phyloP scores from a whole-genome alignment of 768 basidiomycete genomes.

The Rhodotorula paludigena region DNA sequence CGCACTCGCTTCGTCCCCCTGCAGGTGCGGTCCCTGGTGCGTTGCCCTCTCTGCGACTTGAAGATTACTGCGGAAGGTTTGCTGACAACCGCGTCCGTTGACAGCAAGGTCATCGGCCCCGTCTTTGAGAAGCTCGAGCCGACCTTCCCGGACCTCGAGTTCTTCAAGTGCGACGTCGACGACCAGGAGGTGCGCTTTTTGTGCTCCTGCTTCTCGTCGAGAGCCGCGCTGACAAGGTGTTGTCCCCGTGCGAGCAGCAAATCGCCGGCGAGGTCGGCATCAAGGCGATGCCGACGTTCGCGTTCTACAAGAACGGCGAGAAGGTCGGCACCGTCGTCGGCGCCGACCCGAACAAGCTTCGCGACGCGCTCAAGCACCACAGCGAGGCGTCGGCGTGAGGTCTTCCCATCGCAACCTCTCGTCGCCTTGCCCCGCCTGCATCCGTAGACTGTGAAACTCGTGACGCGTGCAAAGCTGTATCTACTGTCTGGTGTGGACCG shows the following conservation, averaged over 20 bases:
- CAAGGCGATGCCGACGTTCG: constrained; percentile 51
- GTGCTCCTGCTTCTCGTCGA: not conserved
- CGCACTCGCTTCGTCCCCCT: too few relatives aligned
- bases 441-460: too few relatives aligned
- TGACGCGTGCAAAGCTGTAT: too few relatives aligned
- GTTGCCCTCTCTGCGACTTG: not conserved
- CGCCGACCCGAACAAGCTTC: constrained; percentile 48
- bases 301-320: constrained; percentile 48
- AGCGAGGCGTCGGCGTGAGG: constrained; percentile 9
- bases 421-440: not conserved
- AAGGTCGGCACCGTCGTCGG: constrained; percentile 53
- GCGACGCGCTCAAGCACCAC: constrained; percentile 31
- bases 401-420: not conserved
- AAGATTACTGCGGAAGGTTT: fast-evolving
- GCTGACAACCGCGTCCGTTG: not conserved
- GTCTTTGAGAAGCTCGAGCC: constrained; percentile 59
- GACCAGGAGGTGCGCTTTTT: constrained; percentile 45
- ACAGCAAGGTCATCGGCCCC: constrained; percentile 53
- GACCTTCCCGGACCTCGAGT: constrained; percentile 50
- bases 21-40: constrained; percentile 39
- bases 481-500: too few relatives aligned
- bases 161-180: constrained; percentile 74
- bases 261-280: constrained; percentile 38
- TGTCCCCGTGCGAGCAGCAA: constrained; percentile 2
- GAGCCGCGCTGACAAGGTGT: not conserved